A percentile compares a stretch with the other conserved stretches of the same genome.
These are phyloP conservation scores for Rickenella mellea DNA, from an alignment of 768 basidiomycete species.

Conservation along the genomic window DNA sequence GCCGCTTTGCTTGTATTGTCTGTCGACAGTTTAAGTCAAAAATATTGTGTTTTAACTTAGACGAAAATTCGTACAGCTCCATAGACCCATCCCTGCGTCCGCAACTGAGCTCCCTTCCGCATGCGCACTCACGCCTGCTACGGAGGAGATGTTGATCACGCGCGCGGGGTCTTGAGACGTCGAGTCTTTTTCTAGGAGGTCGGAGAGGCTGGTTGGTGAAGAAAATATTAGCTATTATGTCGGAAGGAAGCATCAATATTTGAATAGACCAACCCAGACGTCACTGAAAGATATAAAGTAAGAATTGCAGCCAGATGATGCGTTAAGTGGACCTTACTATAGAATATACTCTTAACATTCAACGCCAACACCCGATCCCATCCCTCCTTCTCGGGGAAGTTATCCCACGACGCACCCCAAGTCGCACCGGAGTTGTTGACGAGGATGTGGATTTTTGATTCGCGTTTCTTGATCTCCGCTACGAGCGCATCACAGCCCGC, in stretches of 20 bases:
- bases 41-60: conserved; percentile 1
- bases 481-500: conserved; percentile 72
- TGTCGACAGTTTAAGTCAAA: conserved; percentile 16
- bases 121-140: conserved; percentile 43
- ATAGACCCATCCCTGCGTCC: conserved; percentile 51
- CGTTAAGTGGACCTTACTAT: conserved; percentile 36
- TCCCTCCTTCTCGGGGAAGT: conserved; percentile 70
- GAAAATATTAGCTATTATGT: not conserved
- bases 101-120: conserved; percentile 42
- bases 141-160: conserved; percentile 79
- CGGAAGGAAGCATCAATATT: not conserved
- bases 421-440: conserved; percentile 78
- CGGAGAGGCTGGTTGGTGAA: conserved; percentile 34
- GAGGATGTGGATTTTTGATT: conserved; percentile 69
- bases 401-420: conserved; percentile 64
- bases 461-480: conserved; percentile 55
- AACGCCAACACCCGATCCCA: conserved; percentile 80
- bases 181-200: conserved; percentile 56
- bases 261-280: conserved; percentile 30
- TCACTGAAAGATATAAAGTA: conserved; percentile 30
- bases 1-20: conserved; percentile 84
- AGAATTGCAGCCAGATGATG: conserved; percentile 1
- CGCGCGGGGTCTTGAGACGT: conserved; percentile 56
- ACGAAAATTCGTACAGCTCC: conserved; percentile 56
- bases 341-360: conserved; percentile 82